Conservation (phyloP, 345 rosid genomes). For the Rhizophora mangle region DNA sequence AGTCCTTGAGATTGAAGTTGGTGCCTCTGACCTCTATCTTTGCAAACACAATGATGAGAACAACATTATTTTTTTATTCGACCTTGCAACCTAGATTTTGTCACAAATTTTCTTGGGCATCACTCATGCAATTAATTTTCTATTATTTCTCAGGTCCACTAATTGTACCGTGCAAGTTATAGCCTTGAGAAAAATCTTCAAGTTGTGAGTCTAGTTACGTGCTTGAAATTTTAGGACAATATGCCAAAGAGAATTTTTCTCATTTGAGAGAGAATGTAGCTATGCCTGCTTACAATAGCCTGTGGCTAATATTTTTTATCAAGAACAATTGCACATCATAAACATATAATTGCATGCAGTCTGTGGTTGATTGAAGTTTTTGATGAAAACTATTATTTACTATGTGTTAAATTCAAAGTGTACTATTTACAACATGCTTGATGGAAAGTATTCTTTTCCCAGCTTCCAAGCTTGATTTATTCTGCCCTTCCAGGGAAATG, state of each 20-base stretch:
- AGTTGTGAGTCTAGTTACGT: neutral
- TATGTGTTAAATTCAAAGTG: no score
- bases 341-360: neutral
- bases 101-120: no score
- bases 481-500: conserved; percentile 56
- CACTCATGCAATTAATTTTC: no score
- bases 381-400: neutral
- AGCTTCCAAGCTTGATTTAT: neutral
- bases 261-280: neutral
- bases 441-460: neutral
- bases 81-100: no score
- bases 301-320: neutral
- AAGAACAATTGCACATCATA: neutral
- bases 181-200: neutral
- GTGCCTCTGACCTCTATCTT: no score
- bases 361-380: neutral
- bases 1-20: no score
- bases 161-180: neutral
- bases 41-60: no score
- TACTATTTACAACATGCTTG: no score
- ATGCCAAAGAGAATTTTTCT: neutral
- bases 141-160: neutral
- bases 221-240: neutral
- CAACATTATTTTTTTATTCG: no score
- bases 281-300: neutral